Evolutionary conservation across 495 filamentous ascomycete genomes (phyloP).

Genomic region (Podospora comata): DNA sequence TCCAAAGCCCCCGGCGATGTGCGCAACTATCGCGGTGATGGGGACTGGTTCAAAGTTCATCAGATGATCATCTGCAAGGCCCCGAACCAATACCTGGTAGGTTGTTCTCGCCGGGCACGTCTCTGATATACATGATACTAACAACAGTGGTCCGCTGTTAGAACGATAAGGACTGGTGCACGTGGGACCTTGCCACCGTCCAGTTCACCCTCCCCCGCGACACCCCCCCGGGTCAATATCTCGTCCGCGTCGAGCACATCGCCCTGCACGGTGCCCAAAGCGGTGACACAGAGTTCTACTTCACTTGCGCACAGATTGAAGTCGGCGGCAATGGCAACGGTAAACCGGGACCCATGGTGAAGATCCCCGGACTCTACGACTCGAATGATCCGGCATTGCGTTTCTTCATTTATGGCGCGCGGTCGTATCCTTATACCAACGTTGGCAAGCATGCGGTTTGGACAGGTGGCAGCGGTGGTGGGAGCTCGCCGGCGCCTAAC

Average conservation of each 20-base stretch:
- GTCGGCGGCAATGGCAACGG: conserved; percentile 43
- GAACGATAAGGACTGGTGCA: conserved; percentile 30
- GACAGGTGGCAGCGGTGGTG: conserved; percentile 14
- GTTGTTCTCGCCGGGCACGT: not conserved
- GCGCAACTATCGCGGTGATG: conserved; percentile 33
- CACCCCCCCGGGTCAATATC: conserved; percentile 44
- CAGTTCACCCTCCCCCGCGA: conserved; percentile 41
- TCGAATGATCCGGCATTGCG: conserved; percentile 32
- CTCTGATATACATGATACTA: not conserved
- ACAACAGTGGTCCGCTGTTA: not conserved
- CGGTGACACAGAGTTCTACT: conserved; percentile 50
- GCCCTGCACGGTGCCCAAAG: conserved; percentile 44
- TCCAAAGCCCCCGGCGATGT: conserved; percentile 35
- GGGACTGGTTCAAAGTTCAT: conserved; percentile 44
- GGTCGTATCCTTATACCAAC: conserved; percentile 15
- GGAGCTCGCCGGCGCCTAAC: not conserved
- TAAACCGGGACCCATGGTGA: conserved; percentile 35
- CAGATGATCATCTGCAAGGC: conserved; percentile 30
- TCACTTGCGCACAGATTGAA: conserved; percentile 42
- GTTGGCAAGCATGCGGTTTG: conserved; percentile 16
- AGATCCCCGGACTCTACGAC: conserved; percentile 36
- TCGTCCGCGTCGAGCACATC: conserved; percentile 50
- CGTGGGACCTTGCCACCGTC: conserved; percentile 26
- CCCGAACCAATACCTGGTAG: not conserved
- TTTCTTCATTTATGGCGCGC: conserved; percentile 29